Percentiles rank a stretch among this genome's conserved stretches.
Evolutionary conservation across 2,329 filamentous ascomycete genomes (phyloP).

Genomic region (Salinomyces thailandicus): DNA sequence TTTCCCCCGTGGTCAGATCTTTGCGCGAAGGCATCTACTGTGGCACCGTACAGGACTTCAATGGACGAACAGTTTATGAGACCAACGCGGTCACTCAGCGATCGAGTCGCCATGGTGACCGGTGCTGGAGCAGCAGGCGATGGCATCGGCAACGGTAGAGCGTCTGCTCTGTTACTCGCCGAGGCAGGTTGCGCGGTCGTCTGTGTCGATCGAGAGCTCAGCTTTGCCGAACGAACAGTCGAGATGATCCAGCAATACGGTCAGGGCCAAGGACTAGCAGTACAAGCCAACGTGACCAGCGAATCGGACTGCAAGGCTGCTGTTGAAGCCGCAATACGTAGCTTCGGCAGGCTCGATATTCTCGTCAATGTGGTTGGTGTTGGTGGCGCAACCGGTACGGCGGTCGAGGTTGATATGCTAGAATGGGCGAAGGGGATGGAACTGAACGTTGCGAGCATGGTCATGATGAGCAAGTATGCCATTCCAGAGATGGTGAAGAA

Average conservation of each 20-base stretch:
- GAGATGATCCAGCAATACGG: slow-evolving; percentile 39
- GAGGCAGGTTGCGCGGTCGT: slow-evolving; percentile 48
- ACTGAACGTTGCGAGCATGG: slow-evolving; percentile 56
- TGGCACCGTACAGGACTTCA: no score
- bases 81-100: slow-evolving; percentile 32
- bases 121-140: slow-evolving; percentile 48
- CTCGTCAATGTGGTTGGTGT: slow-evolving; percentile 57
- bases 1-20: no score
- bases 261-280: slow-evolving; percentile 33
- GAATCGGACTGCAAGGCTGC: slow-evolving; percentile 40
- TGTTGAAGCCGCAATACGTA: slow-evolving; percentile 32
- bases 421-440: slow-evolving; percentile 48
- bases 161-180: slow-evolving; percentile 48
- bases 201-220: slow-evolving; percentile 45
- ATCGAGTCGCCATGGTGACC: slow-evolving; percentile 45
- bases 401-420: slow-evolving; percentile 49
- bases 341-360: slow-evolving; percentile 51
- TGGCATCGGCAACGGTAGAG: slow-evolving; percentile 52
- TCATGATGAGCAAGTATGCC: slow-evolving; percentile 47
- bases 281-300: slow-evolving; percentile 46
- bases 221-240: slow-evolving; percentile 44
- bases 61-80: slow-evolving; percentile 6
- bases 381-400: slow-evolving; percentile 48
- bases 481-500: slow-evolving; percentile 52
- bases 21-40: no score